These are phyloP conservation scores for Erodium moschatum DNA, from an alignment of 441 rosid species.

Conservation along the genomic window DNA sequence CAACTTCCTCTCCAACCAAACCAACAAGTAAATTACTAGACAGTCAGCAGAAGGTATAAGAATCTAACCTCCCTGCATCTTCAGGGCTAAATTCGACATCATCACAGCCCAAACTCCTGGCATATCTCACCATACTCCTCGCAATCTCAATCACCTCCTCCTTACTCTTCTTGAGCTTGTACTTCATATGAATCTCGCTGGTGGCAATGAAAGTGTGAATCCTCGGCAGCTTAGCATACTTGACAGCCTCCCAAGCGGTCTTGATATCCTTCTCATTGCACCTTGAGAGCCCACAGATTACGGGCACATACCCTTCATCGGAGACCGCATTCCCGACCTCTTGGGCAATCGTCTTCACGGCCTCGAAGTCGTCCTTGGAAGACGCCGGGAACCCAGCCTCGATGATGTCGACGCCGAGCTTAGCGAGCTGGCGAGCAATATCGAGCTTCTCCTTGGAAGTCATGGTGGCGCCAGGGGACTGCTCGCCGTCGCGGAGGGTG, in stretches of 20 bases:
- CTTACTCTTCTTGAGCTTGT: slow-evolving; percentile 67
- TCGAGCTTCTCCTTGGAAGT: slow-evolving; percentile 73
- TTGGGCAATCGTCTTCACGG: slow-evolving; percentile 57
- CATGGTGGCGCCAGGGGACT: slow-evolving; percentile 83
- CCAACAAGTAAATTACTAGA: neutral
- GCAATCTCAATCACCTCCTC: slow-evolving; percentile 67
- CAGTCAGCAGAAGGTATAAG: neutral
- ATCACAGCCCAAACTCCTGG: slow-evolving; percentile 67
- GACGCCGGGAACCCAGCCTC: slow-evolving; percentile 91
- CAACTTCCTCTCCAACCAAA: neutral
- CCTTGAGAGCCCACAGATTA: slow-evolving; percentile 74
- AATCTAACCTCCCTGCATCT: slow-evolving; percentile 73
- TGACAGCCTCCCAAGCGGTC: slow-evolving; percentile 82
- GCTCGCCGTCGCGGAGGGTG: slow-evolving; percentile 94
- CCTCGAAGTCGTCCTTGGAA: slow-evolving; percentile 74
- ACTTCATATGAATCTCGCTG: slow-evolving; percentile 69
- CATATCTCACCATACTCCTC: slow-evolving; percentile 50
- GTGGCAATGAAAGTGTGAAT: slow-evolving; percentile 83
- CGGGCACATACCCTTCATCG: slow-evolving; percentile 65
- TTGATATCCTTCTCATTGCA: slow-evolving; percentile 73
- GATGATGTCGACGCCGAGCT: slow-evolving; percentile 77
- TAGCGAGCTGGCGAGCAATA: slow-evolving; percentile 72
- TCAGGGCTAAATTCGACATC: slow-evolving; percentile 88
- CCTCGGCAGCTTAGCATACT: slow-evolving; percentile 66
- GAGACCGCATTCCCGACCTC: slow-evolving; percentile 56